Conservation (phyloP, 1,284 basidiomycete species). For the Kwoniella shivajii region DNA sequence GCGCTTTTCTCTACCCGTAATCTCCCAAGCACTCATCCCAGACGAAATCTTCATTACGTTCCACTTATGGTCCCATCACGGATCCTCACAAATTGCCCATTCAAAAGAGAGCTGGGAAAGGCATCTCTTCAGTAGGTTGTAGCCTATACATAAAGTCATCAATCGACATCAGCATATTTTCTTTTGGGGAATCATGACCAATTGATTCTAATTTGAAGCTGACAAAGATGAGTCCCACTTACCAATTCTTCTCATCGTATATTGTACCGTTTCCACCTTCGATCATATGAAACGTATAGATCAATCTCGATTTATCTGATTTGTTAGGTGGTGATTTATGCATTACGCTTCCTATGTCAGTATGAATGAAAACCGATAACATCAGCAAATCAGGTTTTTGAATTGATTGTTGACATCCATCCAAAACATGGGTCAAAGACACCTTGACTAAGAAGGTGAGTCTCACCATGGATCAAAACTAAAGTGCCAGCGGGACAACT, state of each 20-base stretch:
- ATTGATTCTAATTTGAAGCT: constrained; percentile 53
- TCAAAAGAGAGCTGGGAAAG: constrained; percentile 71
- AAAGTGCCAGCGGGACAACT: constrained; percentile 74
- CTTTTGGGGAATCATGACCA: neutral
- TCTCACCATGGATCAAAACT: constrained; percentile 74
- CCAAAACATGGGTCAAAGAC: too few relatives aligned
- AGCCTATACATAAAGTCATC: constrained; percentile 58
- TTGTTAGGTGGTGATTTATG: constrained; percentile 84
- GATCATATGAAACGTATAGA: constrained; percentile 87
- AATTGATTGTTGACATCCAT: neutral
- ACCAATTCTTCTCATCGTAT: constrained; percentile 54
- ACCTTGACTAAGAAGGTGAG: too few relatives aligned
- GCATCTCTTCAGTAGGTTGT: constrained; percentile 77
- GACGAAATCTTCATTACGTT: too few relatives aligned
- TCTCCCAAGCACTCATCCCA: too few relatives aligned
- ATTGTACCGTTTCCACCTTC: constrained; percentile 48
- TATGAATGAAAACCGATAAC: neutral
- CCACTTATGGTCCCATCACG: too few relatives aligned
- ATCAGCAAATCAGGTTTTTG: neutral
- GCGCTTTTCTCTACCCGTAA: too few relatives aligned
- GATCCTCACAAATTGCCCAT: too few relatives aligned
- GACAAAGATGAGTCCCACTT: constrained; percentile 43
- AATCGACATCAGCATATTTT: constrained; percentile 45
- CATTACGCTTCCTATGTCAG: constrained; percentile 70
- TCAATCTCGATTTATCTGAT: constrained; percentile 70